Conservation (phyloP, 768 basidiomycete genomes). For the Collybia sp. region DNA sequence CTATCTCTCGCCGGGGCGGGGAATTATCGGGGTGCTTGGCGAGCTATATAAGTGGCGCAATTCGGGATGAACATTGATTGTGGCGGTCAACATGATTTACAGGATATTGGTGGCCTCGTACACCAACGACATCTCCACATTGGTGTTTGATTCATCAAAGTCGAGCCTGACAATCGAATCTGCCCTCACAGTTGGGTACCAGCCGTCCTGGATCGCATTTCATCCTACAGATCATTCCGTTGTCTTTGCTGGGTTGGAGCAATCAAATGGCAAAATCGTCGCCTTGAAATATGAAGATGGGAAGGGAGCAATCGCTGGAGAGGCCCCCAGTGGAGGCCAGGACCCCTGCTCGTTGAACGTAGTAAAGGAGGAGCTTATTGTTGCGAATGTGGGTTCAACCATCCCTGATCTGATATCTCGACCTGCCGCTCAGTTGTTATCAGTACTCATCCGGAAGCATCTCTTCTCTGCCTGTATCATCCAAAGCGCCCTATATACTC, state of each 20-base stretch:
- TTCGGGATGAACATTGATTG: not conserved
- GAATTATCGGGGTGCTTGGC: conserved; percentile 14
- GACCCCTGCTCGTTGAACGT: conserved; percentile 65
- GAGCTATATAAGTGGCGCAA: not conserved
- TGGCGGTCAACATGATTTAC: conserved; percentile 22
- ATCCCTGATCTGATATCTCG: not conserved
- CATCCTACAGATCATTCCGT: conserved; percentile 54
- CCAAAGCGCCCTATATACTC: conserved; percentile 40
- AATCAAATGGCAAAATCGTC: conserved; percentile 58
- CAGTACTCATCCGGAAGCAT: conserved; percentile 71
- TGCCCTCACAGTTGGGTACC: conserved; percentile 45
- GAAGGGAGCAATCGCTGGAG: conserved; percentile 44
- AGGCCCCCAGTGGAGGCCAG: conserved; percentile 48
- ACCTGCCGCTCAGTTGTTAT: conserved; percentile 1
- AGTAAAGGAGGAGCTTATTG: conserved; percentile 50
- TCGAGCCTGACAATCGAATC: conserved; percentile 41
- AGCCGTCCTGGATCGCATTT: conserved; percentile 74
- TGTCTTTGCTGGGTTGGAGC: conserved; percentile 64
- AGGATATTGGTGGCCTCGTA: conserved; percentile 64
- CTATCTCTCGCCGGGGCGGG: conserved; percentile 11
- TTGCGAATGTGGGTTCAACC: conserved; percentile 65
- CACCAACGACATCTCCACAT: conserved; percentile 55
- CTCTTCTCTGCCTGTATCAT: conserved; percentile 49
- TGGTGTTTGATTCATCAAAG: conserved; percentile 53
- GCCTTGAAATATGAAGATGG: conserved; percentile 59